Percentiles rank a stretch among this genome's conserved stretches.
These are phyloP conservation scores for Meyerozyma smithsonii DNA, from an alignment of 1,139 yeast species.

Conservation along the genomic window DNA sequence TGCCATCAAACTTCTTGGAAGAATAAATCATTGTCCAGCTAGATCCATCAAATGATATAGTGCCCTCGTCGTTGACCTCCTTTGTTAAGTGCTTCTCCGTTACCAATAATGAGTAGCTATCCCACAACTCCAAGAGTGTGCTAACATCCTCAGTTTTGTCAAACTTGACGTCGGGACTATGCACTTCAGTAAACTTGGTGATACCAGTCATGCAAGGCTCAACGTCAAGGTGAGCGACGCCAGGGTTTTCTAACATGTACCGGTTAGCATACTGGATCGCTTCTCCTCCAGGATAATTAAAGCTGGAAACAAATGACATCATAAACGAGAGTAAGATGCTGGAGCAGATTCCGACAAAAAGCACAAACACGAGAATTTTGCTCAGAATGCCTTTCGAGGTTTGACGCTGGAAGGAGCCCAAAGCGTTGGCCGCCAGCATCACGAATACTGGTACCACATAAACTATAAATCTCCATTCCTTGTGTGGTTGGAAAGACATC, in stretches of 20 bases:
- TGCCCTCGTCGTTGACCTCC: slow-evolving; percentile 6
- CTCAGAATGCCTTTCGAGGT: slow-evolving; percentile 20
- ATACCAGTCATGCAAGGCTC: slow-evolving; percentile 89
- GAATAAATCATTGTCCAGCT: slow-evolving; percentile 26
- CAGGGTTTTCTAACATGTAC: slow-evolving; percentile 23
- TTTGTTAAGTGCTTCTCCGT: slow-evolving; percentile 29
- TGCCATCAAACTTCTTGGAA: slow-evolving; percentile 19
- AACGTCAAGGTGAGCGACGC: slow-evolving; percentile 67
- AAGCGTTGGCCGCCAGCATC: slow-evolving; percentile 60
- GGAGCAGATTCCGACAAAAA: slow-evolving; percentile 24
- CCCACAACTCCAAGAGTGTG: slow-evolving; percentile 42
- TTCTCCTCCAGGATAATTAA: slow-evolving; percentile 87
- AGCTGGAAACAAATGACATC: slow-evolving; percentile 60
- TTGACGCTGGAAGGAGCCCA: slow-evolving; percentile 36
- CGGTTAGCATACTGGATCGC: slow-evolving; percentile 57
- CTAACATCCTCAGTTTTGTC: slow-evolving; percentile 66
- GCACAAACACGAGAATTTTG: slow-evolving; percentile 22
- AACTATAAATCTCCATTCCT: slow-evolving; percentile 88
- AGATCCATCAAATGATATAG: slow-evolving; percentile 11
- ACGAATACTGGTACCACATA: slow-evolving; percentile 71
- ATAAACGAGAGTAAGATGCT: slow-evolving; percentile 42
- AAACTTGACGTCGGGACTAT: slow-evolving; percentile 42
- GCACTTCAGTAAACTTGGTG: slow-evolving; percentile 63
- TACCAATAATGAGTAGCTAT: slow-evolving; percentile 55
- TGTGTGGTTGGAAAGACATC: slow-evolving; percentile 84